Percentiles rank a stretch among this genome's conserved stretches.
phyloP scores from a whole-genome alignment of 495 filamentous ascomycete species.

The Hamigera avellanea region DNA sequence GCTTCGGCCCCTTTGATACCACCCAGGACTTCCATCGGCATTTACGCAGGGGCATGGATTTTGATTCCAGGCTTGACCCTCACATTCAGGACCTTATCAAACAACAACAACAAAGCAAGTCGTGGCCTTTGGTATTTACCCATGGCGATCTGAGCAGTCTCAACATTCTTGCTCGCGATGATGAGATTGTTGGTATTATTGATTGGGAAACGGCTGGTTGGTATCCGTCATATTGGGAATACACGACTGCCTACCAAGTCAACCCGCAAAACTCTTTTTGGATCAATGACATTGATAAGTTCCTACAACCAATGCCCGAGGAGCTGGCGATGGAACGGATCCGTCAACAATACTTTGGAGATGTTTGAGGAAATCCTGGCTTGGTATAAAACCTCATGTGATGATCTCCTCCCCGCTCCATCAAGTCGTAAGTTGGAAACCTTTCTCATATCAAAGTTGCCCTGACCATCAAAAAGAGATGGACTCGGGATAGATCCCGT shows the following conservation, averaged over 20 bases:
- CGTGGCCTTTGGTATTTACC: slow-evolving; percentile 25
- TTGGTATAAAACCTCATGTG: too few species aligned
- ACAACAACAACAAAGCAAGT: slow-evolving; percentile 17
- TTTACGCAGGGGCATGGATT: slow-evolving; percentile 26
- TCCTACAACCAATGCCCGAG: slow-evolving; percentile 32
- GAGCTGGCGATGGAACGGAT: slow-evolving; percentile 36
- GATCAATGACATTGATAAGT: slow-evolving; percentile 36
- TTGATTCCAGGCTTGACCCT: slow-evolving; percentile 15
- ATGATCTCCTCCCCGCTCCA: too few species aligned
- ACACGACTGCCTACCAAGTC: slow-evolving; percentile 35
- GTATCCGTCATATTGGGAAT: slow-evolving; percentile 43
- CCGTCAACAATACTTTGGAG: slow-evolving; percentile 29
- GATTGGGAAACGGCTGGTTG: slow-evolving; percentile 43
- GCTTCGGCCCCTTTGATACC: slow-evolving; percentile 30
- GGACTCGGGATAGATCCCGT: too few species aligned
- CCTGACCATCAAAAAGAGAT: too few species aligned
- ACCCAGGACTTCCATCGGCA: slow-evolving; percentile 32
- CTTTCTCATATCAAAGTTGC: too few species aligned
- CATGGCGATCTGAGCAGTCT: slow-evolving; percentile 33
- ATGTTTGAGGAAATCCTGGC: too few species aligned
- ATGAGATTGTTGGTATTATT: slow-evolving; percentile 35
- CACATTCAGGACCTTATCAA: slow-evolving; percentile 28
- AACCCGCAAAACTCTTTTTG: slow-evolving; percentile 37
- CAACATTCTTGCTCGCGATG: slow-evolving; percentile 27
- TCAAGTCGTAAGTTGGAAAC: too few species aligned